Conservation (phyloP, 768 basidiomycete genomes). For the Tylopilus plumbeoviolaceoides region DNA sequence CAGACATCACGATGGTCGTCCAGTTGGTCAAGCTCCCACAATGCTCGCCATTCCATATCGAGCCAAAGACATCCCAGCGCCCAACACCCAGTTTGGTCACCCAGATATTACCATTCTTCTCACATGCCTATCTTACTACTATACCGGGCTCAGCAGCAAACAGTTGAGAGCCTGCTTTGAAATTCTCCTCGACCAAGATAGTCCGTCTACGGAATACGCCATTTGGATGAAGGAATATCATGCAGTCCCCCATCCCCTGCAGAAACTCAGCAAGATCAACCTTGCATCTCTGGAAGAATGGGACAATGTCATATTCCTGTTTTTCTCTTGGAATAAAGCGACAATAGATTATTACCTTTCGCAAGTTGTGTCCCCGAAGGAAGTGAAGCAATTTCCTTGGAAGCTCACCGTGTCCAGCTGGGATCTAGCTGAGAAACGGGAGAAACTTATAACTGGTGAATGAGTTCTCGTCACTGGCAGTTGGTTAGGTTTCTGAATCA, state of each 20-base stretch:
- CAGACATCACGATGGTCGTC: too few relatives aligned
- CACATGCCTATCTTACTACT: constrained; percentile 28
- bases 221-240: neutral
- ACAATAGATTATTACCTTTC: constrained; percentile 19
- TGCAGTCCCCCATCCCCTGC: neutral
- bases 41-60: neutral
- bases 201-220: neutral
- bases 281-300: constrained; percentile 9
- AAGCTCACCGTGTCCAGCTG: constrained; percentile 30
- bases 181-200: neutral
- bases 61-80: constrained; percentile 30
- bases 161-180: neutral
- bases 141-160: neutral
- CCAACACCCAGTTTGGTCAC: constrained; percentile 33
- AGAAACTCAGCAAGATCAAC: neutral
- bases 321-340: constrained; percentile 2
- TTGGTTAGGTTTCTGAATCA: neutral
- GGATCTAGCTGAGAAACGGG: constrained; percentile 32
- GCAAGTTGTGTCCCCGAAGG: neutral
- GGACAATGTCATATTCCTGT: neutral
- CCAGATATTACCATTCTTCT: constrained; percentile 31
- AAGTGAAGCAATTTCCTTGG: constrained; percentile 25
- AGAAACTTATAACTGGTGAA: constrained; percentile 8
- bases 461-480: too few relatives aligned
- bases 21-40: too few relatives aligned